phyloP scores from a whole-genome alignment of 1,284 basidiomycete species.

The Malassezia vespertilionis region DNA sequence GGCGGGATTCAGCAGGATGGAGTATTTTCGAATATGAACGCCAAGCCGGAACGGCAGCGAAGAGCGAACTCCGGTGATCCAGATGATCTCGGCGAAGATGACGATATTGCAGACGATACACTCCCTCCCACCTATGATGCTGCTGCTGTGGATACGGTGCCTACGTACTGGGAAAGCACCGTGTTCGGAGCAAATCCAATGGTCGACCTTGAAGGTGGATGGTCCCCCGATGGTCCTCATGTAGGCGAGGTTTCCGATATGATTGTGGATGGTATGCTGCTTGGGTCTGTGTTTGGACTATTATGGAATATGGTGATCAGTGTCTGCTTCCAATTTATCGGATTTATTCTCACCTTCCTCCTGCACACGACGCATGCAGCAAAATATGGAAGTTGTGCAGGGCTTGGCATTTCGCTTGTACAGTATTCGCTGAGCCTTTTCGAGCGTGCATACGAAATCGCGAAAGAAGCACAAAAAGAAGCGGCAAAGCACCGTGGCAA shows the following conservation, averaged over 20 bases:
- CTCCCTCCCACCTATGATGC: conserved; percentile 64
- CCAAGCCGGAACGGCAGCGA: conserved; percentile 60
- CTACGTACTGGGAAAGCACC: conserved; percentile 94
- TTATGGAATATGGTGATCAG: conserved; percentile 71
- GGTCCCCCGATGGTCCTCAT: conserved; percentile 41
- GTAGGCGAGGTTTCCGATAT: conserved; percentile 51
- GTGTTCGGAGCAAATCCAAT: conserved; percentile 57
- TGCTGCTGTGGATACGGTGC: conserved; percentile 80
- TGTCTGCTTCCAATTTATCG: conserved; percentile 88
- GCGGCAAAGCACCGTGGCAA: not conserved
- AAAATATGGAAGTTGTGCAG: conserved; percentile 83
- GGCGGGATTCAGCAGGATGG: conserved; percentile 80
- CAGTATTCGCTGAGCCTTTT: conserved; percentile 48
- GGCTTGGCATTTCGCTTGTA: conserved; percentile 85
- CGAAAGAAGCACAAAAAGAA: not conserved
- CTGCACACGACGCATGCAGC: conserved; percentile 68
- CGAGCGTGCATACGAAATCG: not conserved
- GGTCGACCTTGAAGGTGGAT: conserved; percentile 42
- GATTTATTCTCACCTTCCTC: conserved; percentile 46
- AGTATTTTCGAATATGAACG: conserved; percentile 87
- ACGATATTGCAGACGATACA: conserved; percentile 53
- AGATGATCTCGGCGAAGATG: conserved; percentile 56
- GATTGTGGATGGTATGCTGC: conserved; percentile 54
- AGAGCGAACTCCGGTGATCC: conserved; percentile 13
- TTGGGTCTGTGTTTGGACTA: conserved; percentile 61